phyloP scores from a whole-genome alignment of 2,329 filamentous ascomycete genomes.

The Apiospora phragmitis region DNA sequence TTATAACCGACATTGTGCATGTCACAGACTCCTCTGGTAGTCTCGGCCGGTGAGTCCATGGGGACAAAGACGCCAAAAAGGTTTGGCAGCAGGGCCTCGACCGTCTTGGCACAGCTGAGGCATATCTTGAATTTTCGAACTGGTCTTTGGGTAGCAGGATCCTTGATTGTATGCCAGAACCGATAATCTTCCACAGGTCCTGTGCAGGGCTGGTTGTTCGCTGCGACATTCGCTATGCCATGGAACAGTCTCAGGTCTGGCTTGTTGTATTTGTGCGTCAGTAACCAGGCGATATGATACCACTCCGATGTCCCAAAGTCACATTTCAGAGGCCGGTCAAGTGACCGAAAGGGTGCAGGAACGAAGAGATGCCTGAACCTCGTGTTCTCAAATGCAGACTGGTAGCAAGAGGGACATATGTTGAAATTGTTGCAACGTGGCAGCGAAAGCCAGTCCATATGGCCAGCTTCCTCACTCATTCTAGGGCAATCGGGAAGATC shows the following conservation, averaged over 20 bases:
- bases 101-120: slow-evolving; percentile 68
- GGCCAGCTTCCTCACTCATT: slow-evolving; percentile 58
- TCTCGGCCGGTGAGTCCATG: slow-evolving; percentile 46
- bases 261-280: slow-evolving; percentile 70
- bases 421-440: slow-evolving; percentile 70
- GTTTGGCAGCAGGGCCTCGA: slow-evolving; percentile 73
- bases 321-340: slow-evolving; percentile 64
- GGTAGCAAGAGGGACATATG: slow-evolving; percentile 81
- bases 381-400: slow-evolving; percentile 66
- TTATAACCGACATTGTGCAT: slow-evolving; percentile 56
- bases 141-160: slow-evolving; percentile 63
- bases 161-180: slow-evolving; percentile 74
- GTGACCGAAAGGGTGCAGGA: slow-evolving; percentile 56
- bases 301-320: slow-evolving; percentile 77
- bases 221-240: slow-evolving; percentile 64
- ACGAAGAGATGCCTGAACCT: slow-evolving; percentile 69
- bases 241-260: slow-evolving; percentile 69
- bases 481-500: slow-evolving; percentile 70
- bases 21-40: slow-evolving; percentile 61
- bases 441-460: slow-evolving; percentile 80
- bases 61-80: slow-evolving; percentile 67
- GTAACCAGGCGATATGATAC: slow-evolving; percentile 81
- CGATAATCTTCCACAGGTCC: slow-evolving; percentile 56
- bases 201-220: slow-evolving; percentile 57
- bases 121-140: slow-evolving; percentile 76